A percentile compares a stretch with the other conserved stretches of the same genome.
Evolutionary conservation across 306 rosid genomes (phyloP).

Genomic region (Dalbergia oliveri): DNA sequence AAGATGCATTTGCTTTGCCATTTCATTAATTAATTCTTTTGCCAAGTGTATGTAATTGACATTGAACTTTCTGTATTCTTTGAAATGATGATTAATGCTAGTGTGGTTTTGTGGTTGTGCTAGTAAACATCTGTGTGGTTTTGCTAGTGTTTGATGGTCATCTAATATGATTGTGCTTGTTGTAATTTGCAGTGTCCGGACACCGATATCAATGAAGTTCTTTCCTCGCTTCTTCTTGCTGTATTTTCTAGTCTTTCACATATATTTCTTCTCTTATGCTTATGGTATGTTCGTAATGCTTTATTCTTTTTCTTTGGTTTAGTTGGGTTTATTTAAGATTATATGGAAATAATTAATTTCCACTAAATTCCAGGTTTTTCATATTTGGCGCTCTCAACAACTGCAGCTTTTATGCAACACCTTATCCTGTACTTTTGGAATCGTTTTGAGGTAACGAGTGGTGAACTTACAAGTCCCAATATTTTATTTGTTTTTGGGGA

Average conservation of each 20-base stretch:
- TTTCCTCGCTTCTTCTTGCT: conserved; percentile 98
- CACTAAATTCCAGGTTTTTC: conserved; percentile 79
- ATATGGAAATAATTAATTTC: conserved; percentile 42
- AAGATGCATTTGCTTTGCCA: conserved; percentile 1
- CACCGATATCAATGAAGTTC: conserved; percentile 99
- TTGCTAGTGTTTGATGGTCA: conserved; percentile 33
- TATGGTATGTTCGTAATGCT: conserved; percentile 68
- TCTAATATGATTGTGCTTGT: conserved; percentile 52
- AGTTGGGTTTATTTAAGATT: conserved; percentile 27
- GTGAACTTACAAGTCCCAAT: conserved; percentile 3
- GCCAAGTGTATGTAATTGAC: background rate
- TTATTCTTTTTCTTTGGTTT: background rate
- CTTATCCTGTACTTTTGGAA: conserved; percentile 96
- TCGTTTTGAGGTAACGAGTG: conserved; percentile 86
- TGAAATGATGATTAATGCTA: conserved; percentile 20
- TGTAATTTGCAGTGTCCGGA: conserved; percentile 84
- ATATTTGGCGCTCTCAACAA: conserved; percentile 92
- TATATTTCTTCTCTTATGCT: conserved; percentile 94
- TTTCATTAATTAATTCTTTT: conserved; percentile 28
- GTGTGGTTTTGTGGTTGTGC: conserved; percentile 3
- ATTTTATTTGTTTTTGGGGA: background rate
- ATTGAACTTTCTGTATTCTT: background rate
- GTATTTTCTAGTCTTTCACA: conserved; percentile 96
- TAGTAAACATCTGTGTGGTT: conserved; percentile 5
- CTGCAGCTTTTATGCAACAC: conserved; percentile 99